Evolutionary conservation across 768 basidiomycete species (phyloP).

Genomic region (Psilocybe cubensis): DNA sequence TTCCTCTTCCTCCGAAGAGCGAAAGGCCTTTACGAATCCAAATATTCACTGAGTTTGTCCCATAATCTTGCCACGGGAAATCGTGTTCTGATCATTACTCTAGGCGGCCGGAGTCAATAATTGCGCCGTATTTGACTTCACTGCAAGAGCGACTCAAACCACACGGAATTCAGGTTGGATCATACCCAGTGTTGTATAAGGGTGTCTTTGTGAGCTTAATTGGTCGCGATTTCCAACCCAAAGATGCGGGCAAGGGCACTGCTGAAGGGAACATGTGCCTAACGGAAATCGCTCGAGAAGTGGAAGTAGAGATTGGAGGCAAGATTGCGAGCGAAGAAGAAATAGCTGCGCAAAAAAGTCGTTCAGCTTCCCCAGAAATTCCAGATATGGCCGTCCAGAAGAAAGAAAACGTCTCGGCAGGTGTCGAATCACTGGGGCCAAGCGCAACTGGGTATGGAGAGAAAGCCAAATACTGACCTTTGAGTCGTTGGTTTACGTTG

Average conservation of each 20-base stretch:
- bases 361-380: constrained; percentile 15
- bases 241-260: constrained; percentile 42
- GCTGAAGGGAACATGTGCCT: constrained; percentile 50
- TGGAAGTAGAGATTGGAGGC: constrained; percentile 61
- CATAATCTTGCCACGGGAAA: background rate
- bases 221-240: constrained; percentile 43
- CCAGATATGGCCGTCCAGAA: background rate
- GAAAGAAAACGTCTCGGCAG: background rate
- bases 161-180: constrained; percentile 83
- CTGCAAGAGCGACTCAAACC: constrained; percentile 73
- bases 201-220: constrained; percentile 79
- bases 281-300: constrained; percentile 61
- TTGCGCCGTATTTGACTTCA: constrained; percentile 81
- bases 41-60: constrained; percentile 75
- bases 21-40: constrained; percentile 81
- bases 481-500: background rate
- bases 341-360: constrained; percentile 52
- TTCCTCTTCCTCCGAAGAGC: constrained; percentile 77
- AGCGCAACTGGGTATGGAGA: background rate
- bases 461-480: constrained; percentile 19
- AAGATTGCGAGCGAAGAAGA: constrained; percentile 68
- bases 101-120: constrained; percentile 78
- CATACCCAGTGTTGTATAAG: constrained; percentile 65
- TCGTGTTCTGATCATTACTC: background rate
- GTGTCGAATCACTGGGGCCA: constrained; percentile 1